A percentile compares a stretch with the other conserved stretches of the same genome.
Evolutionary conservation across 345 rosid species (phyloP).

Genomic region (Populus tremula): DNA sequence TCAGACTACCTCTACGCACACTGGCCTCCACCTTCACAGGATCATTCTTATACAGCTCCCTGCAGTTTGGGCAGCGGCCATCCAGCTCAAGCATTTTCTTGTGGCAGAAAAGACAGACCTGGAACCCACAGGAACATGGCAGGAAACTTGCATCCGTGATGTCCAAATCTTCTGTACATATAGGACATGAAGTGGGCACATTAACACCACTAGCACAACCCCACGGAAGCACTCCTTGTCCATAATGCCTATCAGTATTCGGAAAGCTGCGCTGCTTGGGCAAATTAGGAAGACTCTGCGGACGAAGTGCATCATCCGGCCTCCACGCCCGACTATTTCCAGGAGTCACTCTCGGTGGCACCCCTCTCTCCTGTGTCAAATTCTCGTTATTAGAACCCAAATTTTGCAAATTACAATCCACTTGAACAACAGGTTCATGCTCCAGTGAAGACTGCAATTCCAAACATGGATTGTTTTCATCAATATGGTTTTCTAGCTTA

Average conservation of each 20-base stretch:
- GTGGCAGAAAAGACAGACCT: conserved; percentile 93
- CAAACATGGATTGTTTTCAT: conserved; percentile 26
- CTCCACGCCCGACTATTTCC: conserved; percentile 71
- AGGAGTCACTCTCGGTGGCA: conserved; percentile 30
- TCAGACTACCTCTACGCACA: conserved; percentile 53
- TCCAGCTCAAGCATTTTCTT: conserved; percentile 82
- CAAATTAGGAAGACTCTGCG: conserved; percentile 77
- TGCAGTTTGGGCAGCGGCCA: conserved; percentile 93
- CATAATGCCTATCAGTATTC: conserved; percentile 37
- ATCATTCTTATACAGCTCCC: conserved; percentile 65
- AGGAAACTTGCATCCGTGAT: conserved; percentile 70
- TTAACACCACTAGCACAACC: conserved; percentile 24
- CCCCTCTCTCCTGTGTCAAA: conserved; percentile 29
- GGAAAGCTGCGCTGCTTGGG: conserved; percentile 65
- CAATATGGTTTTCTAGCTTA: conserved; percentile 30
- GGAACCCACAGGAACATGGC: conserved; percentile 86
- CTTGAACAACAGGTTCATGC: conserved; percentile 21
- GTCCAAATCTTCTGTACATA: conserved; percentile 88
- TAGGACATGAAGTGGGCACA: conserved; percentile 38
- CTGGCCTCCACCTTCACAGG: conserved; percentile 51
- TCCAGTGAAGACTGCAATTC: conserved; percentile 22
- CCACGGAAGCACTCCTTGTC: conserved; percentile 48
- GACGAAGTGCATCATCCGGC: conserved; percentile 71
- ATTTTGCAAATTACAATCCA: conserved; percentile 20
- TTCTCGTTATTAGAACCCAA: conserved; percentile 27